Base-by-base conservation (phyloP, 495 filamentous ascomycete species). In the Staphylotrichum tortipilum region DNA sequence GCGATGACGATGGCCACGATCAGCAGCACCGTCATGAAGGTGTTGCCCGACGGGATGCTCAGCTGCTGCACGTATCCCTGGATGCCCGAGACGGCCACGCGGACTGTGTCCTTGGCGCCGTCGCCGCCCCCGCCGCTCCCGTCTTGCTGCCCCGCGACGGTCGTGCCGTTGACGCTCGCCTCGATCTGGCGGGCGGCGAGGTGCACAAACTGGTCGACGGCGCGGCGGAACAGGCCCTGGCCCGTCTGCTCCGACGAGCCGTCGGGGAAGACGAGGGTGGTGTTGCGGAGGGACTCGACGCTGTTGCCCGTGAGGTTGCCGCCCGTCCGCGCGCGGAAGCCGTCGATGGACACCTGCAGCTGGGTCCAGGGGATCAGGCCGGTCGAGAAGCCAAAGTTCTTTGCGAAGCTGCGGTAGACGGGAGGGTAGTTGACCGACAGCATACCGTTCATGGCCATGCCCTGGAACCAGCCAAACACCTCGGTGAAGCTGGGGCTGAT, bases 371-470 rank as follows among this genome's bases (percentile, higher is more conserved):
- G 78, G 40, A 98, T 76, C 52, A 96, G 63, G 19, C 90, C 91
- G 22, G 83, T 84, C 53, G 87, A 89, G 73, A 95, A 98, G 33
- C 76, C 89, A 67, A 98, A 98, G 65, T 97, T 98, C 68, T 84
- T 84, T 34, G 86, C 66, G 64, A 94, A 98, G 61, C 82, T 89
- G 49, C 80, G 76, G 67, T 97, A 97, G 22, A 97, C 80, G 23
- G 78, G 65, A 5, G 92, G 92, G 59, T 94, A 89, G 56, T 82
- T 78, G 56, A 89, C 89, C 53, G 85, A 91, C 62, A 96, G 67
- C 92, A 97, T 96, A 46, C 92, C 92, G 62, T 90, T 95, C 72
- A 89, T 84, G 17, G 92, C 90, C 67, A 98, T 82, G 24, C 82
- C 82, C 69, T 97, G 92, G 68, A 97, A 95, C 78, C 84, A 91